A percentile compares a stretch with the other conserved stretches of the same genome.
These are phyloP conservation scores for Pichia insulana DNA, from an alignment of 805 yeast genomes.

Conservation along the genomic window DNA sequence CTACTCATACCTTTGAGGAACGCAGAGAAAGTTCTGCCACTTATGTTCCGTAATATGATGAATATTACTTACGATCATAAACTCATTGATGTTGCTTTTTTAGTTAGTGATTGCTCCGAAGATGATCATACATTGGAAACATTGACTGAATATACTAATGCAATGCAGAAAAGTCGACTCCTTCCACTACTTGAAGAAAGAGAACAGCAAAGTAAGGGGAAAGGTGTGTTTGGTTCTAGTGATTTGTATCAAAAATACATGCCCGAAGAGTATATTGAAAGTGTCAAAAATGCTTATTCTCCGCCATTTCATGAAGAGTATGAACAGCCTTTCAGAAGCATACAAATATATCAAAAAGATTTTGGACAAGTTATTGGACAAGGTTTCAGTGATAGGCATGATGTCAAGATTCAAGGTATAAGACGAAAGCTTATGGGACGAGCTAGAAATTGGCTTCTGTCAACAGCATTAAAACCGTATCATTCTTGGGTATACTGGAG, in stretches of 20 bases:
- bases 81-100: slow-evolving; percentile 69
- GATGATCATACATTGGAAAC: slow-evolving; percentile 59
- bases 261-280: slow-evolving; percentile 51
- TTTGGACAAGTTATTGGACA: slow-evolving; percentile 82
- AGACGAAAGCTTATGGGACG: slow-evolving; percentile 80
- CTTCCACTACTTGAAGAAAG: slow-evolving; percentile 38
- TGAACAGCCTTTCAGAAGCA: slow-evolving; percentile 62
- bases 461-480: slow-evolving; percentile 67
- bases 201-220: slow-evolving; percentile 27
- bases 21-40: slow-evolving; percentile 67
- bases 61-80: slow-evolving; percentile 78
- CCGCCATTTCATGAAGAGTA: slow-evolving; percentile 61
- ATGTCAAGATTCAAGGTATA: slow-evolving; percentile 77
- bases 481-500: slow-evolving; percentile 92
- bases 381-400: slow-evolving; percentile 77
- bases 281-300: slow-evolving; percentile 48
- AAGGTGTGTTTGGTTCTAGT: slow-evolving; percentile 41
- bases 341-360: slow-evolving; percentile 73
- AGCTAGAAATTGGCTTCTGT: slow-evolving; percentile 76
- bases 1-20: slow-evolving; percentile 71
- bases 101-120: slow-evolving; percentile 71
- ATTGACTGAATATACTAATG: slow-evolving; percentile 53
- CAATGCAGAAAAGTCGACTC: slow-evolving; percentile 64
- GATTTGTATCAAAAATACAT: slow-evolving; percentile 63
- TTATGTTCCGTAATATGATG: slow-evolving; percentile 81